Percentiles rank a stretch among this genome's conserved stretches.
phyloP scores from a whole-genome alignment of 2,329 filamentous ascomycete species.

The Microthyrium microscopicum region DNA sequence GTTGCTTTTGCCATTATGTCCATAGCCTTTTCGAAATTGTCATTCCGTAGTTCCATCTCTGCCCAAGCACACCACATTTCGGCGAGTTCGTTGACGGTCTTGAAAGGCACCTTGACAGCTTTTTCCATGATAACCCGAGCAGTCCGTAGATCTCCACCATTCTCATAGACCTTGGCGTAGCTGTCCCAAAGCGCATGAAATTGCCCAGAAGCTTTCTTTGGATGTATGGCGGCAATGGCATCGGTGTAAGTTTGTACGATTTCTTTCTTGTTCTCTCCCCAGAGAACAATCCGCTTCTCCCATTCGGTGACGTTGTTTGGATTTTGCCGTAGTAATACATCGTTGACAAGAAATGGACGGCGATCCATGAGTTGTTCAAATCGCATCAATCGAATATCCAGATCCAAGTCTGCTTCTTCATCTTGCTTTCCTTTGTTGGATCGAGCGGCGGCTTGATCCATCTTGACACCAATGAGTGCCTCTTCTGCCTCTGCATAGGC shows the following conservation, averaged over 20 bases:
- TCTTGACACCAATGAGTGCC: slow-evolving; percentile 76
- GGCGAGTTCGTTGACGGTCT: slow-evolving; percentile 87
- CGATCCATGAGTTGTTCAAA: slow-evolving; percentile 98
- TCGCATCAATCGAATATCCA: slow-evolving; percentile 93
- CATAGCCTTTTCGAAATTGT: slow-evolving; percentile 89
- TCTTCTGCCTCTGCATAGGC: slow-evolving; percentile 95
- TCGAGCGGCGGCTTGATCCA: slow-evolving; percentile 69
- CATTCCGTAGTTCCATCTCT: slow-evolving; percentile 89
- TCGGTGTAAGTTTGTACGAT: slow-evolving; percentile 89
- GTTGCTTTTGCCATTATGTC: slow-evolving; percentile 95
- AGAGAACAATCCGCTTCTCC: slow-evolving; percentile 90
- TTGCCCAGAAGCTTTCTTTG: slow-evolving; percentile 83
- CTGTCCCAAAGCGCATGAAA: slow-evolving; percentile 94
- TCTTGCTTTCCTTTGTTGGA: slow-evolving; percentile 65
- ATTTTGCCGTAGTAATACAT: slow-evolving; percentile 87
- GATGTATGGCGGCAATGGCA: slow-evolving; percentile 81
- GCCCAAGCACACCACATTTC: slow-evolving; percentile 99
- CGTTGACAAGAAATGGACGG: slow-evolving; percentile 86
- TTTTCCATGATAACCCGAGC: slow-evolving; percentile 94
- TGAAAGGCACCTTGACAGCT: slow-evolving; percentile 93
- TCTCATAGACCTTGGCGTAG: slow-evolving; percentile 94
- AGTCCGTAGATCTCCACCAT: slow-evolving; percentile 64
- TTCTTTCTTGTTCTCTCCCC: slow-evolving; percentile 84
- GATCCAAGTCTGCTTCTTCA: slow-evolving; percentile 75
- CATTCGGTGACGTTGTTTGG: slow-evolving; percentile 92